These are phyloP conservation scores for Leavenworthia alabamica DNA, from an alignment of 345 rosid genomes.

Conservation along the genomic window DNA sequence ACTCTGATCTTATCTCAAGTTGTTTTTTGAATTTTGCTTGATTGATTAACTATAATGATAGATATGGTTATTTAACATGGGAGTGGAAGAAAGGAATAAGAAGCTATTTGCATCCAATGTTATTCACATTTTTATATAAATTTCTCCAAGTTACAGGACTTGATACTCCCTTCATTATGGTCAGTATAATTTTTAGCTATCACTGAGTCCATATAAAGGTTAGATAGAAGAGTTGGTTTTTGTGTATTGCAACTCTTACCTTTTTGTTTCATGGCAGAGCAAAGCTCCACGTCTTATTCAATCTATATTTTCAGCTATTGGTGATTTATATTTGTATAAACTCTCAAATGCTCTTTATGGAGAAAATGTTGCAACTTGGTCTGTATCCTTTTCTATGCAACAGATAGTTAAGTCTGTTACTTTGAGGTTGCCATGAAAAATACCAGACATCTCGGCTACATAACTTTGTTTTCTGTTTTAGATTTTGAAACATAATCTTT, in stretches of 20 bases:
- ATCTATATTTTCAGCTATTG: constrained; percentile 77
- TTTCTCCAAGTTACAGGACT: constrained; percentile 55
- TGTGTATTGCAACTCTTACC: background rate
- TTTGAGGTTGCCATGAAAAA: too few relatives aligned
- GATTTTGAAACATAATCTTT: too few relatives aligned
- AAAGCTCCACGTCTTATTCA: constrained; percentile 72
- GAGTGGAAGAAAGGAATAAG: constrained; percentile 88
- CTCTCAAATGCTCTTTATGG: constrained; percentile 55
- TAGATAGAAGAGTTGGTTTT: background rate
- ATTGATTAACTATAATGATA: constrained; percentile 24
- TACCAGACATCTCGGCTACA: too few relatives aligned
- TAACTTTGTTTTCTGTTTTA: too few relatives aligned
- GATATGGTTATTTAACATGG: constrained; percentile 95
- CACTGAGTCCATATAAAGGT: background rate
- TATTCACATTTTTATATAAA: constrained; percentile 63
- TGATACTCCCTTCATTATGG: constrained; percentile 74
- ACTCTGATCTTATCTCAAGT: too few relatives aligned
- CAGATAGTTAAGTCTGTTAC: background rate
- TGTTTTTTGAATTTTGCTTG: background rate
- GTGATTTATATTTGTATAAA: constrained; percentile 78
- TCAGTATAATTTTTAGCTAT: constrained; percentile 23
- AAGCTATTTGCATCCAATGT: constrained; percentile 85
- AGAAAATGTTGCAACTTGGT: constrained; percentile 54
- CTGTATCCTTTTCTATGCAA: constrained; percentile 67
- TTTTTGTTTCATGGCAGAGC: constrained; percentile 40